These are phyloP conservation scores for Hibiscus mutabilis DNA, from an alignment of 345 rosid genomes.

Conservation along the genomic window DNA sequence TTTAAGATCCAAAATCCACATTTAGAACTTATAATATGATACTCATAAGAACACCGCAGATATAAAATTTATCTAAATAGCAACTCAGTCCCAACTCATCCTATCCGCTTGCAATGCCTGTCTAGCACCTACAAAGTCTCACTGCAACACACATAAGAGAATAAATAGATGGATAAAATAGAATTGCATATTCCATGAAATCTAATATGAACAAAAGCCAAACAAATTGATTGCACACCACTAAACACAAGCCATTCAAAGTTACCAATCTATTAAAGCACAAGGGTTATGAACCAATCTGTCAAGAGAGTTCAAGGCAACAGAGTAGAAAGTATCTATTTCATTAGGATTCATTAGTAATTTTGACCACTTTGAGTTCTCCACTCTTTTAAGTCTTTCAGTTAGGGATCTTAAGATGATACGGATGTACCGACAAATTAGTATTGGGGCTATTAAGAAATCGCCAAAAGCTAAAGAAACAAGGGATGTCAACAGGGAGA, in stretches of 20 bases:
- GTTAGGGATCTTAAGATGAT: no score
- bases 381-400: no score
- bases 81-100: not conserved
- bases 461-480: not conserved
- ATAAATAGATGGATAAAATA: not conserved
- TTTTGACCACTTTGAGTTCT: not conserved
- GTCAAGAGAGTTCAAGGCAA: not conserved
- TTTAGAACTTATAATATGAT: not conserved
- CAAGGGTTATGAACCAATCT: not conserved
- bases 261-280: not conserved
- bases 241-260: not conserved
- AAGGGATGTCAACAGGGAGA: not conserved
- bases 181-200: not conserved
- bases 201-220: not conserved
- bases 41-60: not conserved
- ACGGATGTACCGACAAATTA: no score
- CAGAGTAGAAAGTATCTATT: not conserved
- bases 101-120: not conserved
- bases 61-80: not conserved
- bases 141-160: not conserved
- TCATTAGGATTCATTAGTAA: not conserved
- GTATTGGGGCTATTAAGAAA: no score
- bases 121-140: not conserved
- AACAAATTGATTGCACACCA: not conserved
- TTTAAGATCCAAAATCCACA: not conserved